Base-by-base conservation (phyloP, 2,329 filamentous ascomycete genomes). In the Ophiosphaerella narmari region DNA sequence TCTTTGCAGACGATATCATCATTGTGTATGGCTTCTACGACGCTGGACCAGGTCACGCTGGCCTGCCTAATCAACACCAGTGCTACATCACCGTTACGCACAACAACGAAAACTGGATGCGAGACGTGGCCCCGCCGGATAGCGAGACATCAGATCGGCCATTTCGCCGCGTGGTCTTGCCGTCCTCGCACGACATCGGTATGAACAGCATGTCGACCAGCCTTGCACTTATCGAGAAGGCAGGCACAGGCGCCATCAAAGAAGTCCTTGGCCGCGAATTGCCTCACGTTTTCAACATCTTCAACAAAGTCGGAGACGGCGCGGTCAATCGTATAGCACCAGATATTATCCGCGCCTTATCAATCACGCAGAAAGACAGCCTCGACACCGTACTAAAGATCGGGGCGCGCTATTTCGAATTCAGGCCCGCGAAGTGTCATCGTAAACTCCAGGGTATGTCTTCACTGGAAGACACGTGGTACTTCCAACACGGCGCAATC, bases 361-460 rank as follows among this genome's bases (percentile, higher is more conserved):
- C 79, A 49, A 74, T 81, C 39, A 82, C 79, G 7, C 79, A 82
- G 43, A 82, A 82, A 54, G 78, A 82, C 54, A 65, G 62, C 2
- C 66, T 81, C 0, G 57, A 68, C 7, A 69, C 70, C 6, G 77
- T 82, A 39, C 71, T 82, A 42, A 65, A 65, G 34, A 71, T 81
- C 33, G 79, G 79, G 0, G 77, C 77, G 0, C 61, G 80, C 4
- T 82, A 82, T 65, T 82, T 82, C 45, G 80, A 81, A 63, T 81
- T 81, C 57, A 68, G 79, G 5, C 79, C 79, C 0, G 79, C 79
- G 0, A 75, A 77, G 49, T 74, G 78, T 43, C 77, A 80, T 59
- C 64, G 67, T 1, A 68, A 70, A 48, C 65, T 82, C 48, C 68
- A 74, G 35, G 57, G 53, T 5, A 58, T 67, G 16, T 63, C 60